Conservation (phyloP, 306 rosid genomes). For the Corylus heterophylla region DNA sequence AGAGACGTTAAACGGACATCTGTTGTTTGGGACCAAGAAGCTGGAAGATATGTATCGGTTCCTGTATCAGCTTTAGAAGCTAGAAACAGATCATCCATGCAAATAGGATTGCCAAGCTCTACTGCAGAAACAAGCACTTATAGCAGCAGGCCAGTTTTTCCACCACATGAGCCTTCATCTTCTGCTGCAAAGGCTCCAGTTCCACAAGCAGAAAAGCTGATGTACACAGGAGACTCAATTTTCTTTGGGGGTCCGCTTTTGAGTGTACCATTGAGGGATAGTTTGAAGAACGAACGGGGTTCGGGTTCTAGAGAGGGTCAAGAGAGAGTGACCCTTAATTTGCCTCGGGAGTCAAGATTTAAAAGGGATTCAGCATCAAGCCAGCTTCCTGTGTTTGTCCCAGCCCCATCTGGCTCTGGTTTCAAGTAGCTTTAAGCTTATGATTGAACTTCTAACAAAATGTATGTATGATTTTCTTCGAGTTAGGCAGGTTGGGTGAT, state of each 20-base stretch:
- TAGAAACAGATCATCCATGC: conserved; percentile 57
- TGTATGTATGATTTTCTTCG: conserved; percentile 5
- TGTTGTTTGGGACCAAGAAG: conserved; percentile 99
- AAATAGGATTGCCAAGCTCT: conserved; percentile 47
- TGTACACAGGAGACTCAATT: conserved; percentile 90
- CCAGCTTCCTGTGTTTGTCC: conserved; percentile 94
- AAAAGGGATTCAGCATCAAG: conserved; percentile 77
- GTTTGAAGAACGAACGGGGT: conserved; percentile 56
- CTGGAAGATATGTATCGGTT: conserved; percentile 92
- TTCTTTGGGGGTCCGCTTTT: conserved; percentile 91
- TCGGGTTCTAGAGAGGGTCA: conserved; percentile 48
- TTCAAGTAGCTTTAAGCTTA: conserved; percentile 36
- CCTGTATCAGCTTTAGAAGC: conserved; percentile 78
- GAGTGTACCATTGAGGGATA: conserved; percentile 68
- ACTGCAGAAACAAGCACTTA: conserved; percentile 54
- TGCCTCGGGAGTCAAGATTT: conserved; percentile 70
- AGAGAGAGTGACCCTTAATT: conserved; percentile 51
- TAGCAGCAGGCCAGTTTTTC: conserved; percentile 52
- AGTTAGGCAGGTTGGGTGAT: conserved; percentile 1
- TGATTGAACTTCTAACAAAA: conserved; percentile 38
- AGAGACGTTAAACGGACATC: conserved; percentile 89
- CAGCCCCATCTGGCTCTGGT: conserved; percentile 61
- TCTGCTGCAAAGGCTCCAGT: conserved; percentile 52
- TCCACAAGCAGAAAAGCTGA: conserved; percentile 68
- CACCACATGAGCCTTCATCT: conserved; percentile 53